phyloP scores from a whole-genome alignment of 495 filamentous ascomycete genomes.

The Penicillium waksmanii region DNA sequence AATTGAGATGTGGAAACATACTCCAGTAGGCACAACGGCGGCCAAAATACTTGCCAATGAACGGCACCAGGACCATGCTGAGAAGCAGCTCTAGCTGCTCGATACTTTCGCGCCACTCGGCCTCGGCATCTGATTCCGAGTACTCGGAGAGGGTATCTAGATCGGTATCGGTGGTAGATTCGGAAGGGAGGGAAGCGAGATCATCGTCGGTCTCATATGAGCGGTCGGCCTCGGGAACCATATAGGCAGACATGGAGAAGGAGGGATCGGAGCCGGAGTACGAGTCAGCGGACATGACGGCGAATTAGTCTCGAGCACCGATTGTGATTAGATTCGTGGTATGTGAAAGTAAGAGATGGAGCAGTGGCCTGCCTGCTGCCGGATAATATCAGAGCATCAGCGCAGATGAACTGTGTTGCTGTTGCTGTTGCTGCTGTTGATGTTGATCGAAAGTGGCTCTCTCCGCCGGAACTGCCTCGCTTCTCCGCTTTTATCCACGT shows the following conservation, averaged over 20 bases:
- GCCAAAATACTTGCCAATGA: conserved; percentile 90
- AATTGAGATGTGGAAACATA: conserved; percentile 38
- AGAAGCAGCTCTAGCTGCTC: conserved; percentile 91
- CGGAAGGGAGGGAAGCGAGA: conserved; percentile 78
- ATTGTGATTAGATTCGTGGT: conserved; percentile 7
- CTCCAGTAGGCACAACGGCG: conserved; percentile 96
- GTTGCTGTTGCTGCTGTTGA: neutral
- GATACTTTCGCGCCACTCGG: conserved; percentile 89
- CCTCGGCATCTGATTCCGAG: conserved; percentile 73
- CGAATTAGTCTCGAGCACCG: conserved; percentile 4
- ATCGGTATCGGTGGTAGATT: conserved; percentile 62
- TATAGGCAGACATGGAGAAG: conserved; percentile 48
- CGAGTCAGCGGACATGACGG: conserved; percentile 33
- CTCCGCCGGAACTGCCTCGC: conserved; percentile 11
- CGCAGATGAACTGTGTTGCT: conserved; percentile 9
- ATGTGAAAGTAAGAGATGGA: conserved; percentile 19
- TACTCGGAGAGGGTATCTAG: conserved; percentile 59
- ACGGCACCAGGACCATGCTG: conserved; percentile 92
- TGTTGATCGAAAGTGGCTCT: conserved; percentile 8
- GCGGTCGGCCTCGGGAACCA: conserved; percentile 42
- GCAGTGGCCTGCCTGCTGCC: conserved; percentile 50
- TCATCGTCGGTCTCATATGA: conserved; percentile 63
- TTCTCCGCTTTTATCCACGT: conserved; percentile 10
- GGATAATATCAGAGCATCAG: conserved; percentile 31
- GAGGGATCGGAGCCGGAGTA: conserved; percentile 44